Conservation (phyloP, 768 basidiomycete genomes). For the Collybia sp. region DNA sequence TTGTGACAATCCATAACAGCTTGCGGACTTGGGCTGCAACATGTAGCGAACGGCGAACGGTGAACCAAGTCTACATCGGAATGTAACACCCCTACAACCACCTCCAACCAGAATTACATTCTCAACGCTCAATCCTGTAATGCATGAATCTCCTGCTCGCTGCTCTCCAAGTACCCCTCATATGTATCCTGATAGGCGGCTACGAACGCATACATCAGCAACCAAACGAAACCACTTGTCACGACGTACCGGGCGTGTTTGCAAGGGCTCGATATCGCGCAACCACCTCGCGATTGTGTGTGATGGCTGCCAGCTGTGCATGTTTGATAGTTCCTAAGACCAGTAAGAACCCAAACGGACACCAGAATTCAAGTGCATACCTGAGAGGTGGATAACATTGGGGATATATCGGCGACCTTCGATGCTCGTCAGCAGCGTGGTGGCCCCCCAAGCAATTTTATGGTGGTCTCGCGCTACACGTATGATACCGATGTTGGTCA, state of each 20-base stretch:
- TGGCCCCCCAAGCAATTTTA: constrained; percentile 72
- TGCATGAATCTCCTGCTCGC: constrained; percentile 57
- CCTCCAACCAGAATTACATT: too few species aligned
- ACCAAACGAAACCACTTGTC: background rate
- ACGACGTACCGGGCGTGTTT: constrained; percentile 43
- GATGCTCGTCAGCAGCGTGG: constrained; percentile 65
- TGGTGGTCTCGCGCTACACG: constrained; percentile 83
- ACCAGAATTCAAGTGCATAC: constrained; percentile 27
- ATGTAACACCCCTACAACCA: too few species aligned
- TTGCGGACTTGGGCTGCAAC: too few species aligned
- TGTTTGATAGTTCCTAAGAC: constrained; percentile 81
- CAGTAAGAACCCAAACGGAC: background rate
- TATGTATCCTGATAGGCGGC: constrained; percentile 60
- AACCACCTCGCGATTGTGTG: constrained; percentile 67
- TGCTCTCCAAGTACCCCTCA: constrained; percentile 51
- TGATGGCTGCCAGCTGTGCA: constrained; percentile 70
- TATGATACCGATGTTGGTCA: constrained; percentile 79
- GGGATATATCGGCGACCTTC: constrained; percentile 62
- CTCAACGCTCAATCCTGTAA: constrained; percentile 52
- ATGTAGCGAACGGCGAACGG: too few species aligned
- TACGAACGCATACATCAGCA: constrained; percentile 14
- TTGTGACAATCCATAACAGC: too few species aligned
- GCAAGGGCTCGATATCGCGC: constrained; percentile 58
- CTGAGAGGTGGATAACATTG: constrained; percentile 76
- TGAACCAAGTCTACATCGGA: too few species aligned